Percentiles rank a stretch among this genome's conserved stretches.
These are phyloP conservation scores for Golubevia sp. DNA, from an alignment of 1,284 basidiomycete genomes.

Conservation along the genomic window DNA sequence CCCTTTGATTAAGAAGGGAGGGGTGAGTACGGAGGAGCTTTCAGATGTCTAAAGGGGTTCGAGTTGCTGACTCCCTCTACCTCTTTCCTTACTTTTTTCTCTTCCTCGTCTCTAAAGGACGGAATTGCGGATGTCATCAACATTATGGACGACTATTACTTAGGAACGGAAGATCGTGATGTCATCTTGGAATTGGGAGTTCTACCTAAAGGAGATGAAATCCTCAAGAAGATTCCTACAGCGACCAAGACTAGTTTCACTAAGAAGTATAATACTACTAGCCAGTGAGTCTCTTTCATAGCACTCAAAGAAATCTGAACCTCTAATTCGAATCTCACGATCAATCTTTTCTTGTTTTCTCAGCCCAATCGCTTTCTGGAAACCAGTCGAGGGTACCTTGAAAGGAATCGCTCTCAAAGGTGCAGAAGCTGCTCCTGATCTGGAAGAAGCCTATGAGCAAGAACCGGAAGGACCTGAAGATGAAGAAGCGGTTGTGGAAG, in stretches of 20 bases:
- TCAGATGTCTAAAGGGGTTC: background rate
- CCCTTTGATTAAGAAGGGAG: constrained; percentile 31
- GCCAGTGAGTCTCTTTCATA: constrained; percentile 25
- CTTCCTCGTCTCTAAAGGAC: background rate
- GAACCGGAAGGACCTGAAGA: constrained; percentile 2
- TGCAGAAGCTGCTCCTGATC: constrained; percentile 27
- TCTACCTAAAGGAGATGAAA: constrained; percentile 64
- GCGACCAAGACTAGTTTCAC: constrained; percentile 85
- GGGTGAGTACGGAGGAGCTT: constrained; percentile 61
- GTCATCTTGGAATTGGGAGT: constrained; percentile 49
- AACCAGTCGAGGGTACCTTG: constrained; percentile 21
- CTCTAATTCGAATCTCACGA: background rate
- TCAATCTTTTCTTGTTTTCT: background rate
- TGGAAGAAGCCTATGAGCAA: constrained; percentile 30
- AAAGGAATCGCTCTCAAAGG: constrained; percentile 3
- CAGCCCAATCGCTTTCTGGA: constrained; percentile 42
- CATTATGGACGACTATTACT: constrained; percentile 55
- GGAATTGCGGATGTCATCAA: constrained; percentile 42
- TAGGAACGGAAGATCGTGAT: constrained; percentile 49
- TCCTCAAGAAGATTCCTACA: constrained; percentile 81
- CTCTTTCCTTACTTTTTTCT: background rate
- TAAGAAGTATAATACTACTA: constrained; percentile 68
- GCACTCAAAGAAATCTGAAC: background rate
- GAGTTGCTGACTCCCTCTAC: background rate
- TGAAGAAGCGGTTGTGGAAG: constrained; percentile 5